Conservation (phyloP, 495 filamentous ascomycete genomes). For the Aspergillus wentii region DNA sequence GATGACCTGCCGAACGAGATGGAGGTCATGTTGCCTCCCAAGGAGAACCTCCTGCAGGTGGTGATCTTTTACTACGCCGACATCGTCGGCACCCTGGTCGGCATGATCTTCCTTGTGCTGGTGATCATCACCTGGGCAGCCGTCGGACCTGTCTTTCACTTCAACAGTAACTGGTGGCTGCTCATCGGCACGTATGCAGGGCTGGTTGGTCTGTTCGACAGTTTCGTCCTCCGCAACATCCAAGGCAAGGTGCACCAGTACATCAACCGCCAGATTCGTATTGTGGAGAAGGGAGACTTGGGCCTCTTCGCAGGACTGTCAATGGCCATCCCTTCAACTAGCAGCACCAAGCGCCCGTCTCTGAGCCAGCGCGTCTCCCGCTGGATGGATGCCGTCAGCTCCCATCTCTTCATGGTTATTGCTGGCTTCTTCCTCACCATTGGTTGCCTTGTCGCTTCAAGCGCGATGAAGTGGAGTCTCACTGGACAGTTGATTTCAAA, state of each 20-base stretch:
- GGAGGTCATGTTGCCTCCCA: slow-evolving; percentile 19
- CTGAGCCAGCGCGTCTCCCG: slow-evolving; percentile 17
- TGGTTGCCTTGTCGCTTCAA: slow-evolving; percentile 22
- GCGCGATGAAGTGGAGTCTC: slow-evolving; percentile 29
- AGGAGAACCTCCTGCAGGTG: slow-evolving; percentile 17
- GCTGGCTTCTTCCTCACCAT: slow-evolving; percentile 19
- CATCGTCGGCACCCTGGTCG: slow-evolving; percentile 29
- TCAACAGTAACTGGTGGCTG: slow-evolving; percentile 38
- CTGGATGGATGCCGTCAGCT: slow-evolving; percentile 17
- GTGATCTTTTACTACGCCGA: slow-evolving; percentile 30
- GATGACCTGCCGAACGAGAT: too few relatives aligned
- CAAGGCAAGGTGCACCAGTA: slow-evolving; percentile 24
- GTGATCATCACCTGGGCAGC: slow-evolving; percentile 26
- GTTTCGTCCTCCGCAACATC: slow-evolving; percentile 34
- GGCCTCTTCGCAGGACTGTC: slow-evolving; percentile 18
- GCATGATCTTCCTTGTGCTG: slow-evolving; percentile 22
- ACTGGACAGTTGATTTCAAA: slow-evolving; percentile 37
- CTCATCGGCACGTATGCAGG: slow-evolving; percentile 39
- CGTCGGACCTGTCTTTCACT: slow-evolving; percentile 21
- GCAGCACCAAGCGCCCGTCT: too few relatives aligned
- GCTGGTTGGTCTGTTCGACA: slow-evolving; percentile 32
- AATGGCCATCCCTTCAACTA: too few relatives aligned
- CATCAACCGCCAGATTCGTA: slow-evolving; percentile 20
- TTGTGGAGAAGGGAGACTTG: slow-evolving; percentile 13
- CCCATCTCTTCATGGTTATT: slow-evolving; percentile 19